phyloP scores from a whole-genome alignment of 129 eudicot genomes.

The Scalesia atractyloides region DNA sequence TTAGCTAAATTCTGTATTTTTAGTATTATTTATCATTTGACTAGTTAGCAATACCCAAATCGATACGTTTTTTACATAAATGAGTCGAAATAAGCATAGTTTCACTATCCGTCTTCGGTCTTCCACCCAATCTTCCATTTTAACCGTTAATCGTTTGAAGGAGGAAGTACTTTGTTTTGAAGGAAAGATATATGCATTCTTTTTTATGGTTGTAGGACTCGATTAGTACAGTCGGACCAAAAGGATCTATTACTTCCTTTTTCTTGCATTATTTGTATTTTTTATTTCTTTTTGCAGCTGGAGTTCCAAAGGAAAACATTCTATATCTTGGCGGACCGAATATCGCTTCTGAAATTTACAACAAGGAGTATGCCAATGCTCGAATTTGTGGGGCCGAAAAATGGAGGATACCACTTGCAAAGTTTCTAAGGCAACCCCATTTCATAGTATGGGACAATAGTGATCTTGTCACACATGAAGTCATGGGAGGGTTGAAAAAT shows the following conservation, averaged over 20 bases:
- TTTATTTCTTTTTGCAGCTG: conserved; percentile 43
- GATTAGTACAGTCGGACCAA: not conserved
- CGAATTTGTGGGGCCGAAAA: conserved; percentile 81
- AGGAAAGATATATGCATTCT: not conserved
- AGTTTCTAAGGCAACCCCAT: conserved; percentile 77
- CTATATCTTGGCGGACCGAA: conserved; percentile 94
- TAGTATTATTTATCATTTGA: not conserved
- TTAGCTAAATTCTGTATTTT: not conserved
- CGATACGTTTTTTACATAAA: not conserved
- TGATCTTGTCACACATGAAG: conserved; percentile 88
- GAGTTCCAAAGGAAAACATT: conserved; percentile 73
- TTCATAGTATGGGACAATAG: conserved; percentile 92
- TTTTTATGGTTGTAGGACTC: not conserved
- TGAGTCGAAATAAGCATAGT: not conserved
- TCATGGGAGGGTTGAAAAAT: conserved; percentile 91
- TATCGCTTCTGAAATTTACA: conserved; percentile 91
- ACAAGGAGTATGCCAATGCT: conserved; percentile 93
- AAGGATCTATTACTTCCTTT: not conserved
- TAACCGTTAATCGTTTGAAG: not conserved
- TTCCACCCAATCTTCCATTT: not conserved
- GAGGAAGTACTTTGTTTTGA: conserved; percentile 2
- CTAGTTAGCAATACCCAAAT: not conserved
- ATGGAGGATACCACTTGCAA: conserved; percentile 75
- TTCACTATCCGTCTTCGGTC: not conserved
- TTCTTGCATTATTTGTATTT: not conserved